These are phyloP conservation scores for Achaetomium macrosporum DNA, from an alignment of 2,329 filamentous ascomycete species.

Conservation along the genomic window DNA sequence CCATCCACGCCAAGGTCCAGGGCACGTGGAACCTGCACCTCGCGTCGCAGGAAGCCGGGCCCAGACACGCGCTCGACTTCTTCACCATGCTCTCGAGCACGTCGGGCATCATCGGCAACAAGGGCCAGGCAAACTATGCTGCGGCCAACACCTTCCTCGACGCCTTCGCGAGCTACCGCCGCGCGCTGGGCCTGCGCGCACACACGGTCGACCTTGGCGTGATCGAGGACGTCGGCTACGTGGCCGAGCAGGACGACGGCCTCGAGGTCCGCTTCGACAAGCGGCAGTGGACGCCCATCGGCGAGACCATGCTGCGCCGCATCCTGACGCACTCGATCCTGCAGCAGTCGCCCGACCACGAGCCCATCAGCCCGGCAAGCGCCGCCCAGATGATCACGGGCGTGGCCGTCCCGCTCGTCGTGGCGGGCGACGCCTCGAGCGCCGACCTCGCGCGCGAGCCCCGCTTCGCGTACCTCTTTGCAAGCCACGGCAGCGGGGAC, in stretches of 20 bases:
- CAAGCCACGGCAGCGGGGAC: background rate
- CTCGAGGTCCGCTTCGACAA: conserved; percentile 13
- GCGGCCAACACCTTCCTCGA: conserved; percentile 39
- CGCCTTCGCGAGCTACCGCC: conserved; percentile 33
- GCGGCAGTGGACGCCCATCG: conserved; percentile 23
- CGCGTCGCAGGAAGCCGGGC: background rate
- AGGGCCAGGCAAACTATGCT: conserved; percentile 38
- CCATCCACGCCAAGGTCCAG: conserved; percentile 37
- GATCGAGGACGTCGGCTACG: conserved; percentile 30
- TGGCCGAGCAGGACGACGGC: conserved; percentile 20
- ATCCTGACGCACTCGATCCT: conserved; percentile 27
- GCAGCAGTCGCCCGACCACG: conserved; percentile 20
- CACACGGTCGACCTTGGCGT: conserved; percentile 35
- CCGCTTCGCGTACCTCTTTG: background rate
- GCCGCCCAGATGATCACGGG: conserved; percentile 1
- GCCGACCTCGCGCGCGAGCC: background rate
- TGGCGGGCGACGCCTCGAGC: background rate
- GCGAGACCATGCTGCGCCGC: conserved; percentile 25
- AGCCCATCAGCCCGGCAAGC: conserved; percentile 14
- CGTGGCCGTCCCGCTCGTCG: background rate
- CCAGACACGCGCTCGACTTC: conserved; percentile 29
- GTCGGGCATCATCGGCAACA: conserved; percentile 31
- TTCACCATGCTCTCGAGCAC: conserved; percentile 34
- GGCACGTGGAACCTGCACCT: conserved; percentile 36
- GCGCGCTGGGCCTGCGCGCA: conserved; percentile 30